These are phyloP conservation scores for Porphyrellus cyaneotinctus DNA, from an alignment of 768 basidiomycete species.

Conservation along the genomic window DNA sequence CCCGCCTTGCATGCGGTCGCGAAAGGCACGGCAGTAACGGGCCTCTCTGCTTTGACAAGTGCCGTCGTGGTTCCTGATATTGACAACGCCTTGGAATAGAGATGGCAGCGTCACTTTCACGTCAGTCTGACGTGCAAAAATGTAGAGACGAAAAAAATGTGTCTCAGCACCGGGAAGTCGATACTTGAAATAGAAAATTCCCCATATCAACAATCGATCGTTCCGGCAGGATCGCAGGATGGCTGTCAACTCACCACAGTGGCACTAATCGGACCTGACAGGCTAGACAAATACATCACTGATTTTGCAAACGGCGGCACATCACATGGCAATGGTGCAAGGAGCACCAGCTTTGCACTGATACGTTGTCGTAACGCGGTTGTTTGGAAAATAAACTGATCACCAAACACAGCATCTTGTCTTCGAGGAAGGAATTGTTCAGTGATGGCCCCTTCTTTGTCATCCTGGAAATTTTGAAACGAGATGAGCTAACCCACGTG, in stretches of 20 bases:
- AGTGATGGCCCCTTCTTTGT: constrained; percentile 18
- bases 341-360: constrained; percentile 26
- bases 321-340: constrained; percentile 28
- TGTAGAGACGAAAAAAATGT: constrained; percentile 29
- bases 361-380: constrained; percentile 18
- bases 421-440: constrained; percentile 30
- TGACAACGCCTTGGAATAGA: constrained; percentile 27
- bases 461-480: constrained; percentile 22
- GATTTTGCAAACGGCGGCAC: constrained; percentile 31
- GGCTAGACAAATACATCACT: constrained; percentile 29
- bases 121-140: constrained; percentile 26
- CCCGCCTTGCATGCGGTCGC: constrained; percentile 20
- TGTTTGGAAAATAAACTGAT: constrained; percentile 30
- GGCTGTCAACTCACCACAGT: constrained; percentile 22
- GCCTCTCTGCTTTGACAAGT: constrained; percentile 7
- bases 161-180: constrained; percentile 25
- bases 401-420: constrained; percentile 27
- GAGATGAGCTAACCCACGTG: constrained; percentile 1
- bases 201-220: constrained; percentile 3
- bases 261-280: constrained; percentile 23
- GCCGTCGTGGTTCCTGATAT: constrained; percentile 17
- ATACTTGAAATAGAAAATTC: constrained; percentile 13
- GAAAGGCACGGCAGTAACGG: constrained; percentile 24
- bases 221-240: neutral
- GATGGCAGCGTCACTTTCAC: constrained; percentile 29